Conservation (phyloP, 1,139 yeast species). For the Yamadazyma pseudoaaseri region DNA sequence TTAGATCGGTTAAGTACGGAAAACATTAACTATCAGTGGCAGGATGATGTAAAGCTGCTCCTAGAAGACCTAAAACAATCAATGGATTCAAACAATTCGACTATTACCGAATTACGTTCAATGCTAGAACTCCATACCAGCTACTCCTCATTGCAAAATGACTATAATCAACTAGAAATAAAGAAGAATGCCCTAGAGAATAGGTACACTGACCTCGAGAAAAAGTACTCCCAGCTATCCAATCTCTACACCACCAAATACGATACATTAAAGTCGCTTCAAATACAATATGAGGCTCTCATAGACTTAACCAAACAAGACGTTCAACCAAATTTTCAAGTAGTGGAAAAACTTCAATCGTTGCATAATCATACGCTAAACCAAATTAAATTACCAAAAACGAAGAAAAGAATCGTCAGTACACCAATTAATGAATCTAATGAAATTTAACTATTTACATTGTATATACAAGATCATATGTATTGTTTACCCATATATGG, state of each 20-base stretch:
- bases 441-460: neutral
- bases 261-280: constrained; percentile 22
- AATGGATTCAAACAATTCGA: neutral
- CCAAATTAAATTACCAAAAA: constrained; percentile 15
- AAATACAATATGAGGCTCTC: constrained; percentile 24
- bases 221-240: constrained; percentile 21
- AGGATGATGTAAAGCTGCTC: constrained; percentile 4
- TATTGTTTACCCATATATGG: constrained; percentile 63
- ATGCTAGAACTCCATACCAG: neutral
- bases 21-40: constrained; percentile 4
- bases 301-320: constrained; percentile 10
- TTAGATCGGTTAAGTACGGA: constrained; percentile 10
- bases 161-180: constrained; percentile 2
- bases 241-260: constrained; percentile 27
- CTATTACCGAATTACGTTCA: neutral
- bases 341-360: constrained; percentile 26
- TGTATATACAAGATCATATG: constrained; percentile 18
- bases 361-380: constrained; percentile 28
- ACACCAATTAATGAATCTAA: constrained; percentile 19
- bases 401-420: constrained; percentile 31
- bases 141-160: neutral
- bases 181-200: constrained; percentile 13
- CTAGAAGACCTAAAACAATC: neutral
- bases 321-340: constrained; percentile 5
- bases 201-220: constrained; percentile 17